Evolutionary conservation across 179 eudicot species (phyloP).

Genomic region (Vitellaria paradoxa): DNA sequence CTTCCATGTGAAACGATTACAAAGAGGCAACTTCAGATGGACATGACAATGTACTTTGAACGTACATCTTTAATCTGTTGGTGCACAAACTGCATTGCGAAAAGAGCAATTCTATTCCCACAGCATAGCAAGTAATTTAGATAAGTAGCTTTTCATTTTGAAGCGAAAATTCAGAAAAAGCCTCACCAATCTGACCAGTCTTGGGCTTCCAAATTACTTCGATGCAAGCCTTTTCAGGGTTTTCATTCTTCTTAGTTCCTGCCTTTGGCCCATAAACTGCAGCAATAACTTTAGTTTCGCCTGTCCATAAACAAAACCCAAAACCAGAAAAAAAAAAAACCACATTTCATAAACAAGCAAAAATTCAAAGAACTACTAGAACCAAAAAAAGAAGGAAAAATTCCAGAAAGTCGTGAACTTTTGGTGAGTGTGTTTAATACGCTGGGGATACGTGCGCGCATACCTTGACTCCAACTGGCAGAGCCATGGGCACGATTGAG

Average conservation of each 20-base stretch:
- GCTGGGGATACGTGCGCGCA: neutral
- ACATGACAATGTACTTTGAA: neutral
- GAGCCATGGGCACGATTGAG: slow-evolving; percentile 94
- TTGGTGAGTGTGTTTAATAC: neutral
- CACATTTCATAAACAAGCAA: no score
- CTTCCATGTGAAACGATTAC: neutral
- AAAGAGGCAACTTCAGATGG: neutral
- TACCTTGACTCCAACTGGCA: slow-evolving; percentile 87
- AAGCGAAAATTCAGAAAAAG: neutral
- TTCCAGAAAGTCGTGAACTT: neutral
- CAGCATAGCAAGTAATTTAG: no score
- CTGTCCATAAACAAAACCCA: slow-evolving; percentile 28
- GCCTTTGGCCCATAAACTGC: slow-evolving; percentile 96
- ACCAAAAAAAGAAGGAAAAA: neutral
- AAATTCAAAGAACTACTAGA: slow-evolving; percentile 14
- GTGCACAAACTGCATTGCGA: neutral
- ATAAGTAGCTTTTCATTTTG: neutral
- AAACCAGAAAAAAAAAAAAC: neutral
- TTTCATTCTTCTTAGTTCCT: slow-evolving; percentile 90
- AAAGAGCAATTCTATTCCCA: neutral
- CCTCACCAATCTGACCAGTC: slow-evolving; percentile 82
- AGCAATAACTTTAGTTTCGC: slow-evolving; percentile 83
- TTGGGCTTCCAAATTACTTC: slow-evolving; percentile 98
- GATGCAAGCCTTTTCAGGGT: slow-evolving; percentile 90
- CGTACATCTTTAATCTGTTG: neutral